Evolutionary conservation across 352 stramenopile genomes (phyloP).

Genomic region (Halophytophthora batemanensis): DNA sequence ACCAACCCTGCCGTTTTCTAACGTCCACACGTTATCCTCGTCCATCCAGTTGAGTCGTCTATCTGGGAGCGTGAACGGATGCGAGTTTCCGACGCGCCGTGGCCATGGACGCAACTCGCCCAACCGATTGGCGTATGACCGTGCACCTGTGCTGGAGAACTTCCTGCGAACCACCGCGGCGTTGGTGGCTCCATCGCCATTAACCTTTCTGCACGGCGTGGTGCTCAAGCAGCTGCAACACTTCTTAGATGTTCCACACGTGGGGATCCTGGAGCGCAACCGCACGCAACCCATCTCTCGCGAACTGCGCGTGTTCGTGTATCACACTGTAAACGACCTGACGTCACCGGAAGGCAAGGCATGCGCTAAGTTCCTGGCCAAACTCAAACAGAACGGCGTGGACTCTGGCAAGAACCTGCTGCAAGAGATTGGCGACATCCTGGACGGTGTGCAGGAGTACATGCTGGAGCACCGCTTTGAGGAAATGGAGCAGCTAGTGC

Average conservation of each 20-base stretch:
- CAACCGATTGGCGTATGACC: conserved; percentile 59
- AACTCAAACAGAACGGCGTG: conserved; percentile 44
- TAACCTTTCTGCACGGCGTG: conserved; percentile 70
- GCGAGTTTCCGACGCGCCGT: conserved; percentile 66
- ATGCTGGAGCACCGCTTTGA: conserved; percentile 84
- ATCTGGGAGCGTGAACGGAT: conserved; percentile 60
- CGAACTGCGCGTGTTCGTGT: conserved; percentile 76
- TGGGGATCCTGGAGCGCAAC: conserved; percentile 68
- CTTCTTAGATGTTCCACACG: conserved; percentile 76
- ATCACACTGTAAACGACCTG: conserved; percentile 74
- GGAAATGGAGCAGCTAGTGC: conserved; percentile 67
- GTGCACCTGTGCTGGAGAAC: conserved; percentile 69
- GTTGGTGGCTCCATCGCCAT: conserved; percentile 69
- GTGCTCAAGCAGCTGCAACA: conserved; percentile 80
- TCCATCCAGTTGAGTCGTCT: conserved; percentile 55
- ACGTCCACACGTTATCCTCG: background rate
- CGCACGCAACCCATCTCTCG: conserved; percentile 74
- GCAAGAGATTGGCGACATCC: conserved; percentile 71
- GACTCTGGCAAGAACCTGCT: conserved; percentile 54
- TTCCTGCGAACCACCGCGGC: conserved; percentile 71
- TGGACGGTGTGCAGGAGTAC: conserved; percentile 82
- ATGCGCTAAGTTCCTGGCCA: conserved; percentile 67
- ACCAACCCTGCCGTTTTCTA: background rate
- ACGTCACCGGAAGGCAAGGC: conserved; percentile 80
- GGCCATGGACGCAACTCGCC: conserved; percentile 52